Percentiles rank a stretch among this genome's conserved stretches.
Conservation (phyloP, 805 yeast genomes). For the Dipodascopsis uninucleata region DNA sequence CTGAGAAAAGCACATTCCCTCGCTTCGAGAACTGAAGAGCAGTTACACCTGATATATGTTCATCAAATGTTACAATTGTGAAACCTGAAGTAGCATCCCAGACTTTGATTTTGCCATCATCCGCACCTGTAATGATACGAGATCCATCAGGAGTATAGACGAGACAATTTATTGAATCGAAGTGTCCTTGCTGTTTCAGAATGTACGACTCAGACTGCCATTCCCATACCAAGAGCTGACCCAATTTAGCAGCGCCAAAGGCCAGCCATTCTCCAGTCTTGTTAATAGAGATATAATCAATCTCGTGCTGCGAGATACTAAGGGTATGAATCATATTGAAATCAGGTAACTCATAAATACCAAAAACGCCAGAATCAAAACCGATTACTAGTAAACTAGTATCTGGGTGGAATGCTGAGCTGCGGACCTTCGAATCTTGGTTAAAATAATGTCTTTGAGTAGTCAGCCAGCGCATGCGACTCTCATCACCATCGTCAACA, state of each 20-base stretch:
- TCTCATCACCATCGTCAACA: conserved; percentile 39
- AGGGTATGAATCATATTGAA: conserved; percentile 79
- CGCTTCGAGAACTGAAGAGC: conserved; percentile 80
- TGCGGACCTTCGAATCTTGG: conserved; percentile 64
- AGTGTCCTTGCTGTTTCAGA: conserved; percentile 94
- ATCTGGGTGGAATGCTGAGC: conserved; percentile 76
- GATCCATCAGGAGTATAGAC: conserved; percentile 95
- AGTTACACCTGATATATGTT: conserved; percentile 85
- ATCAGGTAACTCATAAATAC: conserved; percentile 81
- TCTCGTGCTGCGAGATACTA: conserved; percentile 86
- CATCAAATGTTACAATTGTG: conserved; percentile 85
- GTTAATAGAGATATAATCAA: conserved; percentile 77
- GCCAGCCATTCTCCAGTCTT: conserved; percentile 94
- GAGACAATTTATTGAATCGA: conserved; percentile 79
- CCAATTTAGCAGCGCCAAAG: conserved; percentile 83
- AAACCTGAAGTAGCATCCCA: conserved; percentile 96
- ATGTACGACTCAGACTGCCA: conserved; percentile 98
- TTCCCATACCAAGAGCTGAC: conserved; percentile 95
- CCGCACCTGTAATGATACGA: conserved; percentile 86
- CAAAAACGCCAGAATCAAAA: conserved; percentile 82
- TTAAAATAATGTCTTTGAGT: conserved; percentile 72
- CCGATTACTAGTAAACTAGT: conserved; percentile 81
- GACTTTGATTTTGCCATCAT: conserved; percentile 93
- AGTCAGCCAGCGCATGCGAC: conserved; percentile 67
- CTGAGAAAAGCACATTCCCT: conserved; percentile 87